Conservation (phyloP, 1,284 basidiomycete genomes). For the Heliocybe sulcata region DNA sequence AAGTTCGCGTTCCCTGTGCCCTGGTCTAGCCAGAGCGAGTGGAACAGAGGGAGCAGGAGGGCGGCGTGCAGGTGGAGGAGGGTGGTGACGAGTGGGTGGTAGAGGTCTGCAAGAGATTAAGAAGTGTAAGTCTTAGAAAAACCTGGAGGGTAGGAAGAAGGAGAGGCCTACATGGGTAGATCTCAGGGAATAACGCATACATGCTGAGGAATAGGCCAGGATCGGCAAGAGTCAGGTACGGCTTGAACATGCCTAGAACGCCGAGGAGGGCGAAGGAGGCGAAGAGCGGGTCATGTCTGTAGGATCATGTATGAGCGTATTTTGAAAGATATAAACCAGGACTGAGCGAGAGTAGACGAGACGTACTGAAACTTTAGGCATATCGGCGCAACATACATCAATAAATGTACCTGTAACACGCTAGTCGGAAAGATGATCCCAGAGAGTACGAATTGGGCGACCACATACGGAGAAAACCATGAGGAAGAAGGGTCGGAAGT, state of each 20-base stretch:
- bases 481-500: constrained; percentile 93
- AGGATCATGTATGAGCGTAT: no score
- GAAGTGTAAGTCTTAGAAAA: no score
- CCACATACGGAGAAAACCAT: constrained; percentile 87
- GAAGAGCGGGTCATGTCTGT: constrained; percentile 80
- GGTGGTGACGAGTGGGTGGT: constrained; percentile 81
- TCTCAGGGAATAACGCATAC: constrained; percentile 79
- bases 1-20: constrained; percentile 98
- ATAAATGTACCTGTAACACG: constrained; percentile 64
- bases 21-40: constrained; percentile 86
- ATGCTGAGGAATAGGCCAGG: constrained; percentile 82
- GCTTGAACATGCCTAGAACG: constrained; percentile 81
- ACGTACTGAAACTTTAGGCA: constrained; percentile 82
- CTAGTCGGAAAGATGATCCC: no score
- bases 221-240: constrained; percentile 89
- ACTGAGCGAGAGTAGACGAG: neutral
- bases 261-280: constrained; percentile 76
- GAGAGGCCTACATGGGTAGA: constrained; percentile 63
- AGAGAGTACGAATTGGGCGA: constrained; percentile 1
- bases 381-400: constrained; percentile 81
- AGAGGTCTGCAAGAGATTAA: constrained; percentile 71
- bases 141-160: no score
- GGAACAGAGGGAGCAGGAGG: constrained; percentile 85
- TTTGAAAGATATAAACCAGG: neutral
- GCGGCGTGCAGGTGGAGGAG: constrained; percentile 83